Evolutionary conservation across 345 rosid genomes (phyloP), one percentile per base, ranked within the genome.

Genomic region (Geranium rotundifolium): DNA sequence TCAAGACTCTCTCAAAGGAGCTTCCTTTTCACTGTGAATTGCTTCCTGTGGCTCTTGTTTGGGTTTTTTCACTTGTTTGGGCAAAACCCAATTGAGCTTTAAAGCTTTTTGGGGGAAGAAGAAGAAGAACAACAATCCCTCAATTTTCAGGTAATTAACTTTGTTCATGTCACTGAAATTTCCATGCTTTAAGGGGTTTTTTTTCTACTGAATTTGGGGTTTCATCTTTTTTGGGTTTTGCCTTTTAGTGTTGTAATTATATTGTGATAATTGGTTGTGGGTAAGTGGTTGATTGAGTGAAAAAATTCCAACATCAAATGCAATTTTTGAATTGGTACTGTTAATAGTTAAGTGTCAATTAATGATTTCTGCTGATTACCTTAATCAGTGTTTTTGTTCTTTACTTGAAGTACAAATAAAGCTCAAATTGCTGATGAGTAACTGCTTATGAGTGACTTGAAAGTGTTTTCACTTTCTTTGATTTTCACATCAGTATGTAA

Each of bases 381-480:
- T 46, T 46, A 46, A 46, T 46, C 16, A 46, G 41, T 46, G 52
- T 46, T 46, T 46, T 7, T 46, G 52, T 46, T 14, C 16, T 46
- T 46, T 46, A 14, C 52, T 46, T 46, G 14, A 46, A 46, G 52
- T 46, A 46, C 52, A 46, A 46, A 46, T 46, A 46, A 46, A 46
- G 52, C 13, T 14, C 52, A 46, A 12, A 9, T 46, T 46, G 52
- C 14, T 46, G 10, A 46, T 46, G 52, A 46, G 16, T 14, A 46
- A 23, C 52, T 65, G 62, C 16, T 60, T 56, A 57, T 7, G 80
- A 74, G 73, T 76, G 63, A 54, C 83, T 80, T 80, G 63, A 69
- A 71, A 76, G 77, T 60, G 34, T 6, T 59, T 57, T 61, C 71
- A 63, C 56, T 29, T 55, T 20, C 6, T 16, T 52, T 17, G 27